These are phyloP conservation scores for Xylariaceae sp. DNA, from an alignment of 2,329 filamentous ascomycete genomes.

Conservation along the genomic window DNA sequence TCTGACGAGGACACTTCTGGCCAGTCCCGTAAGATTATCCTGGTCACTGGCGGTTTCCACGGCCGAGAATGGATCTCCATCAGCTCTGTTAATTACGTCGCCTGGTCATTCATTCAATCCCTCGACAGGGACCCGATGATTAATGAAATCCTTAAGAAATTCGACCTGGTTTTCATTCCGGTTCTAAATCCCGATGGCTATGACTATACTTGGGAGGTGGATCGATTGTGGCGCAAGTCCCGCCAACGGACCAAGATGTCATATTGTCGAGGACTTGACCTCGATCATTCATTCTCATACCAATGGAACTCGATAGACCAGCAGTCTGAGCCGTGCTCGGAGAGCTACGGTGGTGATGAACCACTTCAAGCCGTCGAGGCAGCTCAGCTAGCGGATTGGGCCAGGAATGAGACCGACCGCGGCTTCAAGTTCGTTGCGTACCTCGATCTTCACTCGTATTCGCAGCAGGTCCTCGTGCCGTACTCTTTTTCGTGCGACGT, in stretches of 20 bases:
- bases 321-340: constrained; percentile 77
- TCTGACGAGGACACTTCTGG: constrained; percentile 32
- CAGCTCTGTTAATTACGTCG: constrained; percentile 83
- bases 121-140: constrained; percentile 69
- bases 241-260: constrained; percentile 73
- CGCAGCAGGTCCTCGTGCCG: constrained; percentile 88
- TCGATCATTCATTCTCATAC: constrained; percentile 82
- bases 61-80: constrained; percentile 95
- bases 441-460: constrained; percentile 89
- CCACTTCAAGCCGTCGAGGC: constrained; percentile 83
- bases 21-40: constrained; percentile 63
- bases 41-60: constrained; percentile 82
- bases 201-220: constrained; percentile 85
- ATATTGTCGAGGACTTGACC: constrained; percentile 82
- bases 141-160: constrained; percentile 72
- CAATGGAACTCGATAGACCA: constrained; percentile 68
- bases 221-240: constrained; percentile 94
- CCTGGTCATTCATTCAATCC: constrained; percentile 78
- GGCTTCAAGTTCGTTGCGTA: constrained; percentile 76
- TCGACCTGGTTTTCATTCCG: constrained; percentile 84
- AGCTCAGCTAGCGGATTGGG: constrained; percentile 71
- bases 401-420: constrained; percentile 65
- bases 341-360: constrained; percentile 76
- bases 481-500: constrained; percentile 78
- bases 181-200: constrained; percentile 92